These are phyloP conservation scores for Hanseniaspora nectarophila DNA, from an alignment of 805 yeast species.

Conservation along the genomic window DNA sequence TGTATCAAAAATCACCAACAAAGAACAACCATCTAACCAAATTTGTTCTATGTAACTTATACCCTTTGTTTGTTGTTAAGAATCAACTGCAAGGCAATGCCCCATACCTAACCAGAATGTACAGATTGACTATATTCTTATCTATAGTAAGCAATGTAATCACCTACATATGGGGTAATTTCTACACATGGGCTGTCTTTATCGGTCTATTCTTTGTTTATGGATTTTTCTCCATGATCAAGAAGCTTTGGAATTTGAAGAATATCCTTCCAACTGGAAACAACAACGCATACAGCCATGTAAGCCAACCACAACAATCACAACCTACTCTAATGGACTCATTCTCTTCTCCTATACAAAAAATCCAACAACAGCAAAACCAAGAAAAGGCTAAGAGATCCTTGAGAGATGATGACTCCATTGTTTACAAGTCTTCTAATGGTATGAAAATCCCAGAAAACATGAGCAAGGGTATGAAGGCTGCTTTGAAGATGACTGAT, in stretches of 20 bases:
- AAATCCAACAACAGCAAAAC: constrained; percentile 3
- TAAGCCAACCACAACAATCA: not conserved
- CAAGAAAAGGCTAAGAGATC: not conserved
- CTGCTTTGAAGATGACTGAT: constrained; percentile 12
- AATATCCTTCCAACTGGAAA: not conserved
- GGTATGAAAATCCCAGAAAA: constrained; percentile 13
- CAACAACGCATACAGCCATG: not conserved
- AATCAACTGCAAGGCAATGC: not conserved
- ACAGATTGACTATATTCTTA: constrained; percentile 2
- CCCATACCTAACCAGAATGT: constrained; percentile 5
- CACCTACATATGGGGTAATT: constrained; percentile 8
- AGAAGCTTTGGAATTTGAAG: not conserved
- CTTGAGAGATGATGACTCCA: not conserved
- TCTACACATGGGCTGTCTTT: constrained; percentile 4
- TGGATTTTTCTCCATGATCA: not conserved
- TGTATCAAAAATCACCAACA: not conserved
- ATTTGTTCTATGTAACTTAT: constrained; percentile 4
- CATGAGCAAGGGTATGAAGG: constrained; percentile 14
- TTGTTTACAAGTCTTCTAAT: constrained; percentile 10
- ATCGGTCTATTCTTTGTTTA: not conserved
- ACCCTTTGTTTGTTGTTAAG: not conserved
- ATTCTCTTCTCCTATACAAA: not conserved
- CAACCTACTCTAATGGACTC: constrained; percentile 11
- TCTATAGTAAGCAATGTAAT: not conserved
- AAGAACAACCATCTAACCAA: constrained; percentile 7